Conservation (phyloP, 2,329 filamentous ascomycete species). For the Myriosclerotinia duriaeana region DNA sequence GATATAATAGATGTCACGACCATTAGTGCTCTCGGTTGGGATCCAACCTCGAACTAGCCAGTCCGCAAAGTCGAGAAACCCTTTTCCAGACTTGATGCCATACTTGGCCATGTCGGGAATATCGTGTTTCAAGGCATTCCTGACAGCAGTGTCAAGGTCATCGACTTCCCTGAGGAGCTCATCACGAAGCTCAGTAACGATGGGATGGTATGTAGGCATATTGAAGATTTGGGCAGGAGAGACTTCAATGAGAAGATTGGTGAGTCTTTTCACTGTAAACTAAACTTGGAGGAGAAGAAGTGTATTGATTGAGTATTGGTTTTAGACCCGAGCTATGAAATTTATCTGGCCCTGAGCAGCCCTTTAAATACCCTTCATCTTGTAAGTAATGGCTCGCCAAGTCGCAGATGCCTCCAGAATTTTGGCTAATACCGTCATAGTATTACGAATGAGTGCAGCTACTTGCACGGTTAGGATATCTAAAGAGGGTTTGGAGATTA, state of each 20-base stretch:
- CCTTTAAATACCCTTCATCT: background rate
- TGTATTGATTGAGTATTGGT: background rate
- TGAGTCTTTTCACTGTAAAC: background rate
- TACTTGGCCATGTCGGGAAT: conserved; percentile 16
- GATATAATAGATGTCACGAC: conserved; percentile 43
- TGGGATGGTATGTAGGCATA: conserved; percentile 11
- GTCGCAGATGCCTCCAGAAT: background rate
- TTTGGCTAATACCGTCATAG: background rate
- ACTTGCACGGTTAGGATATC: background rate
- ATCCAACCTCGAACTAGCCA: conserved; percentile 39
- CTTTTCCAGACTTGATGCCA: conserved; percentile 11
- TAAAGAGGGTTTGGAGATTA: background rate
- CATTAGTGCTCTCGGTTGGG: conserved; percentile 42
- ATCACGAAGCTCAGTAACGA: conserved; percentile 8
- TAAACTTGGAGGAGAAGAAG: background rate
- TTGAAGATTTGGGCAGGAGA: background rate
- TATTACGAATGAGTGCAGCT: background rate
- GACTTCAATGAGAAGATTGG: background rate
- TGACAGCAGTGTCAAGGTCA: conserved; percentile 19
- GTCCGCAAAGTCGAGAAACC: conserved; percentile 18
- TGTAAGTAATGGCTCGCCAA: background rate
- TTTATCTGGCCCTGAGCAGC: background rate
- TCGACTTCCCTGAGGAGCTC: conserved; percentile 20
- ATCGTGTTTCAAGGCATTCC: conserved; percentile 10
- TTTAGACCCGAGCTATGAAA: background rate